phyloP scores from a whole-genome alignment of 805 yeast species.

The Yarrowia keelungensis region DNA sequence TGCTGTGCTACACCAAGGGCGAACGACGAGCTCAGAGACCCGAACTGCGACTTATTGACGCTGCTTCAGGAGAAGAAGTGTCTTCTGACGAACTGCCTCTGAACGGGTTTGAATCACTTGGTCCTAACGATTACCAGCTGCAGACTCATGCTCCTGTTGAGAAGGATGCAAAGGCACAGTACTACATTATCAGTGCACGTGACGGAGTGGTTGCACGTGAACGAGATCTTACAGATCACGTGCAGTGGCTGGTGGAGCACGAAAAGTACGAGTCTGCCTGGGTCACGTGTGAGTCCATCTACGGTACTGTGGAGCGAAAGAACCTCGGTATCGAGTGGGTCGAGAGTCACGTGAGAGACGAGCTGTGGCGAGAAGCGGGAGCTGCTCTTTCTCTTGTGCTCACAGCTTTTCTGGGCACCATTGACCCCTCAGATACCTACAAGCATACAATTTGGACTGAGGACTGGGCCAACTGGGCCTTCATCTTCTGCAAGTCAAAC shows the following conservation, averaged over 20 bases:
- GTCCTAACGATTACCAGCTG: slow-evolving; percentile 81
- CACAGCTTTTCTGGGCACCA: slow-evolving; percentile 41
- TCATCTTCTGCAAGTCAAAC: slow-evolving; percentile 58
- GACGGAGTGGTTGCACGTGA: slow-evolving; percentile 82
- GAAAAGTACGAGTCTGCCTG: slow-evolving; percentile 73
- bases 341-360: slow-evolving; percentile 48
- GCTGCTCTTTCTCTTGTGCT: slow-evolving; percentile 56
- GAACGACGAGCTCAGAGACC: slow-evolving; percentile 54
- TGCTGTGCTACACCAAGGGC: slow-evolving; percentile 61
- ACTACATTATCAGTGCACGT: slow-evolving; percentile 76
- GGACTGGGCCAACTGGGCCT: slow-evolving; percentile 73
- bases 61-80: slow-evolving; percentile 70
- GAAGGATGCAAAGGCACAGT: slow-evolving; percentile 48
- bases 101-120: slow-evolving; percentile 62
- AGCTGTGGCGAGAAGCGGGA: slow-evolving; percentile 65
- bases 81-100: slow-evolving; percentile 81
- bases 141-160: slow-evolving; percentile 51
- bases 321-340: slow-evolving; percentile 66
- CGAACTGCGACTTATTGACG: slow-evolving; percentile 73
- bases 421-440: slow-evolving; percentile 6
- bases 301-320: slow-evolving; percentile 59
- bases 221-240: slow-evolving; percentile 70
- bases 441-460: slow-evolving; percentile 40
- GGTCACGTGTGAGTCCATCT: slow-evolving; percentile 69
- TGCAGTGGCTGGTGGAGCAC: slow-evolving; percentile 71